Conservation (phyloP, 139 green algal species). For the Tetradesmus lagerheimii region DNA sequence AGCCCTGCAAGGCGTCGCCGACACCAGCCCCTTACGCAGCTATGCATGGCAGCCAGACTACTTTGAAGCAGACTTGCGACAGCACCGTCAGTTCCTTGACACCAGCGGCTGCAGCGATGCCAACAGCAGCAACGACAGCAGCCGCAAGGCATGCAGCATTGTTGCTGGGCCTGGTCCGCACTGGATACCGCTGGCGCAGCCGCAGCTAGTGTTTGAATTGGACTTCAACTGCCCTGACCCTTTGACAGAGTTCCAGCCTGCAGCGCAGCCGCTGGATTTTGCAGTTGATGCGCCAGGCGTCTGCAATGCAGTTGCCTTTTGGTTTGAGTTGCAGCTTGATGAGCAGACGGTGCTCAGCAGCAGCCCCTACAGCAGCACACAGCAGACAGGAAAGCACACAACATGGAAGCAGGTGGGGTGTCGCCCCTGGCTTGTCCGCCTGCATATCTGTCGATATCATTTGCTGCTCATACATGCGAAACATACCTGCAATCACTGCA, state of each 20-base stretch:
- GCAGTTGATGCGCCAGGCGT: constrained; percentile 45
- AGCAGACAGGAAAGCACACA: not conserved
- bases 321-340: constrained; percentile 84
- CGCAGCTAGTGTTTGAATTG: constrained; percentile 71
- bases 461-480: no score
- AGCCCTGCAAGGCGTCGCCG: not conserved
- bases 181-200: constrained; percentile 68
- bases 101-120: no score
- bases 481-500: no score
- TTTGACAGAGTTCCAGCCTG: constrained; percentile 56
- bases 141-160: not conserved
- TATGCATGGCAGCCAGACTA: constrained; percentile 31
- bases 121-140: not conserved
- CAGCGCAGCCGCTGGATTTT: constrained; percentile 45
- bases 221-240: constrained; percentile 72
- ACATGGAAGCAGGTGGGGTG: constrained; percentile 30
- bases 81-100: not conserved
- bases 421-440: no score
- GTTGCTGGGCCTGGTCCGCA: not conserved
- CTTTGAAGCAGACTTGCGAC: constrained; percentile 8
- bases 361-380: not conserved
- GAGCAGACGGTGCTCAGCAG: constrained; percentile 15
- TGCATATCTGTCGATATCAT: no score
- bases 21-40: not conserved
- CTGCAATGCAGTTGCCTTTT: constrained; percentile 86